These are phyloP conservation scores for Xenoacremonium recifei DNA, from an alignment of 2,329 filamentous ascomycete genomes.

Conservation along the genomic window DNA sequence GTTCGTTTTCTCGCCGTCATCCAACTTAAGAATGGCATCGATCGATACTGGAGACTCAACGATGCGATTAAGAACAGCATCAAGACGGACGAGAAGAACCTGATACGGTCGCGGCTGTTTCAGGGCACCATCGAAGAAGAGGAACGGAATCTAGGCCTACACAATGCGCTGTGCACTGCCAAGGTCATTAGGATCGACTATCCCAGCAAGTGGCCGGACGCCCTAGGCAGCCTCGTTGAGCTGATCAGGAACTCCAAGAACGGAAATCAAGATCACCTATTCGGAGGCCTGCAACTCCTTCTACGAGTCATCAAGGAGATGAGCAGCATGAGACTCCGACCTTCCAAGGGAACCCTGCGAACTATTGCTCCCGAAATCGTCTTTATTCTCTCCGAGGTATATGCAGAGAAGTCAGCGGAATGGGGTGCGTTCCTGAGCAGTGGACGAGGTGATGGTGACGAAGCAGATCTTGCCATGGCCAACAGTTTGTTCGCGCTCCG, in stretches of 20 bases:
- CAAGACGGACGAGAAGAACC: constrained; percentile 70
- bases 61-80: constrained; percentile 58
- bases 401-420: constrained; percentile 66
- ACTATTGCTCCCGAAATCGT: constrained; percentile 79
- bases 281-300: constrained; percentile 72
- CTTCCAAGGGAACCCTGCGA: constrained; percentile 74
- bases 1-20: constrained; percentile 89
- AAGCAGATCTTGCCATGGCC: constrained; percentile 63
- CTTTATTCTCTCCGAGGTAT: constrained; percentile 75
- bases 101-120: constrained; percentile 73
- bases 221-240: constrained; percentile 58
- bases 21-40: constrained; percentile 94
- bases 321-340: constrained; percentile 72
- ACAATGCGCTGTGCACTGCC: constrained; percentile 83
- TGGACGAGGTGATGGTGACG: constrained; percentile 56
- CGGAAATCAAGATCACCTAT: constrained; percentile 63
- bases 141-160: constrained; percentile 72
- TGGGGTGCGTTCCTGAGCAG: constrained; percentile 65
- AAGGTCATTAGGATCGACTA: constrained; percentile 91
- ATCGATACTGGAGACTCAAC: constrained; percentile 84
- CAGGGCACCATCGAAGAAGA: constrained; percentile 76
- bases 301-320: constrained; percentile 90
- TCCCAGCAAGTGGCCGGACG: constrained; percentile 77
- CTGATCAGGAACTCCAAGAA: constrained; percentile 55
- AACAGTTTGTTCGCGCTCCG: constrained; percentile 80